A percentile compares a stretch with the other conserved stretches of the same genome.
Evolutionary conservation across 495 filamentous ascomycete genomes (phyloP).

Genomic region (Penicillium pancosmium): DNA sequence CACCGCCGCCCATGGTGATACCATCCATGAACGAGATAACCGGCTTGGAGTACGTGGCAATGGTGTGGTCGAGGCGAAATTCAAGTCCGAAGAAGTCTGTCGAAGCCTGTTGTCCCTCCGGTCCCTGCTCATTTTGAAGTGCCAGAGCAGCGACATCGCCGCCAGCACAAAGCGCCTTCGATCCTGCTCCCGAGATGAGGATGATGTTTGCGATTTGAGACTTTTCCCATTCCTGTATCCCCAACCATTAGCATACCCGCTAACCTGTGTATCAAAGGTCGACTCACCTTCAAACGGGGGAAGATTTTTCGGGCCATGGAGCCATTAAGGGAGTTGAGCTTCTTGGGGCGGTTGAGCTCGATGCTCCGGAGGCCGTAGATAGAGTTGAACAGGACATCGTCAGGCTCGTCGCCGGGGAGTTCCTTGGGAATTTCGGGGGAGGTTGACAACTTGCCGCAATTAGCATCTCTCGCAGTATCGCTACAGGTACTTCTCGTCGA

Average conservation of each 20-base stretch:
- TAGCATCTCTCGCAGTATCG: constrained; percentile 7
- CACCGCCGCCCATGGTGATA: constrained; percentile 97
- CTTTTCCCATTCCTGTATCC: constrained; percentile 79
- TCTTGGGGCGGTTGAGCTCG: constrained; percentile 89
- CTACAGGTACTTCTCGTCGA: not conserved
- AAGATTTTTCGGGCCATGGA: constrained; percentile 95
- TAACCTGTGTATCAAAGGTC: not conserved
- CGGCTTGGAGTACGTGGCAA: constrained; percentile 93
- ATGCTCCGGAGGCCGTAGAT: constrained; percentile 88
- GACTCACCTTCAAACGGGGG: constrained; percentile 68
- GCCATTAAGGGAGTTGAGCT: constrained; percentile 86
- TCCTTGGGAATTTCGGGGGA: constrained; percentile 52
- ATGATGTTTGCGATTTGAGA: constrained; percentile 91
- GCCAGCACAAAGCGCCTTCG: constrained; percentile 87
- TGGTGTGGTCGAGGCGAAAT: constrained; percentile 91
- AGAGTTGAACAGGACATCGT: constrained; percentile 90
- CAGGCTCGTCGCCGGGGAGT: constrained; percentile 68
- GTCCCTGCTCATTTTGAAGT: constrained; percentile 65
- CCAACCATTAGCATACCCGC: constrained; percentile 23
- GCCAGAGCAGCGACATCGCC: constrained; percentile 86
- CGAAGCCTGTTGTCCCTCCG: constrained; percentile 68
- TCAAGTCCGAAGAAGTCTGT: constrained; percentile 85
- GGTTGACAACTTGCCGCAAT: constrained; percentile 58
- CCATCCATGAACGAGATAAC: constrained; percentile 97
- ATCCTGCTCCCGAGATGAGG: constrained; percentile 85